Evolutionary conservation across 139 green algal species (phyloP).

Genomic region (Chlamydomonas sphaeroides): DNA sequence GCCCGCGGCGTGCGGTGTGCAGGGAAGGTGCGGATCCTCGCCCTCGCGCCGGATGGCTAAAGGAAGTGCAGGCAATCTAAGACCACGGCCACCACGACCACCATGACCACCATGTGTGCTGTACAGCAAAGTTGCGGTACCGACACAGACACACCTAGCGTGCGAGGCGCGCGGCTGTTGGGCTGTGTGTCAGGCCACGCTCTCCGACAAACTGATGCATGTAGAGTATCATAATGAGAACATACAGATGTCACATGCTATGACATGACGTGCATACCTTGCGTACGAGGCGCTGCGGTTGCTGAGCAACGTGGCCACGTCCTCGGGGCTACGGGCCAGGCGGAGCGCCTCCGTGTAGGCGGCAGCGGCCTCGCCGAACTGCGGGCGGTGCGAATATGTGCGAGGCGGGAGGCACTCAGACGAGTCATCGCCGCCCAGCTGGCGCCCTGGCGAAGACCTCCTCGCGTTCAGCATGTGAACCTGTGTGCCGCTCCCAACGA

Average conservation of each 20-base stretch:
- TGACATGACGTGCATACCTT: constrained; percentile 48
- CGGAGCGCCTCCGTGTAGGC: constrained; percentile 37
- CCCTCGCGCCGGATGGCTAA: too few species aligned
- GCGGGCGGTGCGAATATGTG: neutral
- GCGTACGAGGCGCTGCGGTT: constrained; percentile 53
- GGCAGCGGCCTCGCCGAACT: constrained; percentile 19
- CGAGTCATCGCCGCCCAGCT: neutral
- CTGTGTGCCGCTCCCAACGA: too few species aligned
- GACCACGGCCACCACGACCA: neutral
- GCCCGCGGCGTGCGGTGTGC: neutral
- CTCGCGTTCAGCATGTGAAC: neutral
- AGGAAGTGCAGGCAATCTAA: neutral
- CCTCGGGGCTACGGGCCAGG: neutral
- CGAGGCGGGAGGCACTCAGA: too few species aligned
- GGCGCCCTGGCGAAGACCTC: neutral
- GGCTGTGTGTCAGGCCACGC: too few species aligned
- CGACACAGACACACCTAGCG: too few species aligned
- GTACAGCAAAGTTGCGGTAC: too few species aligned
- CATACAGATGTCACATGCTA: too few species aligned
- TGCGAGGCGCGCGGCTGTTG: too few species aligned
- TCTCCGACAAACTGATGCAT: too few species aligned
- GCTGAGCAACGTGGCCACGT: constrained; percentile 48
- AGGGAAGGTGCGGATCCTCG: too few species aligned
- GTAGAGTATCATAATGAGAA: too few species aligned
- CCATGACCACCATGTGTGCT: too few species aligned